phyloP scores from a whole-genome alignment of 768 basidiomycete species.

The Suillus hirtellus region DNA sequence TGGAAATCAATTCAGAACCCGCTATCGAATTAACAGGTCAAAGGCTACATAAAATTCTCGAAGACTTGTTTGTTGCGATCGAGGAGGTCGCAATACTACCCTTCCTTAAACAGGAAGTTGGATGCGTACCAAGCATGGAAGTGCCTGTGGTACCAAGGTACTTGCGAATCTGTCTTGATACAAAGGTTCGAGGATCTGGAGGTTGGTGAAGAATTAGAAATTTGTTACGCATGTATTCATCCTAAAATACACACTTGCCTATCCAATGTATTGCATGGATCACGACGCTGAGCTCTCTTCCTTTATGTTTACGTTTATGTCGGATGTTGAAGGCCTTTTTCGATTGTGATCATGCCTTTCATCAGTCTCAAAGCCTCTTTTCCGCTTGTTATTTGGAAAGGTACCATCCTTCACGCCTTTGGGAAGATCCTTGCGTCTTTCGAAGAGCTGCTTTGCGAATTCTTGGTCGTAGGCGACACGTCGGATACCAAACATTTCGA shows the following conservation, averaged over 20 bases:
- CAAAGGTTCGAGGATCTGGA: slow-evolving; percentile 42
- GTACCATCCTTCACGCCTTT: neutral
- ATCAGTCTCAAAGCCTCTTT: neutral
- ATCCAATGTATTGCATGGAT: neutral
- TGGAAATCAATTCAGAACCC: slow-evolving; percentile 95
- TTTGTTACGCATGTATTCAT: neutral
- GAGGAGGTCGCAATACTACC: slow-evolving; percentile 69
- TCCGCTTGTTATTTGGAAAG: neutral
- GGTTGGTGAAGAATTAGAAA: slow-evolving; percentile 9
- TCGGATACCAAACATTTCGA: slow-evolving; percentile 28
- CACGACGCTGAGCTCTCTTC: neutral
- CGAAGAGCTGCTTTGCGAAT: slow-evolving; percentile 19
- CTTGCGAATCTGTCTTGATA: slow-evolving; percentile 69
- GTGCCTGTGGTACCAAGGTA: slow-evolving; percentile 52
- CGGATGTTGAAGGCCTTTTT: neutral
- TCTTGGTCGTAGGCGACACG: slow-evolving; percentile 21
- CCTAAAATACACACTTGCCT: neutral
- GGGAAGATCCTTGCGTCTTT: slow-evolving; percentile 2
- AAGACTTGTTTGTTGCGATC: slow-evolving; percentile 76
- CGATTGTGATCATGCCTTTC: neutral
- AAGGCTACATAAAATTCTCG: slow-evolving; percentile 76
- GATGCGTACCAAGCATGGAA: slow-evolving; percentile 2
- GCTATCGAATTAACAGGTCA: slow-evolving; percentile 93
- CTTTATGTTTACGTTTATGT: neutral
- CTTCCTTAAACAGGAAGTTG: slow-evolving; percentile 36